These are phyloP conservation scores for Chaetomium olivaceum DNA, from an alignment of 2,329 filamentous ascomycete species.

Conservation along the genomic window DNA sequence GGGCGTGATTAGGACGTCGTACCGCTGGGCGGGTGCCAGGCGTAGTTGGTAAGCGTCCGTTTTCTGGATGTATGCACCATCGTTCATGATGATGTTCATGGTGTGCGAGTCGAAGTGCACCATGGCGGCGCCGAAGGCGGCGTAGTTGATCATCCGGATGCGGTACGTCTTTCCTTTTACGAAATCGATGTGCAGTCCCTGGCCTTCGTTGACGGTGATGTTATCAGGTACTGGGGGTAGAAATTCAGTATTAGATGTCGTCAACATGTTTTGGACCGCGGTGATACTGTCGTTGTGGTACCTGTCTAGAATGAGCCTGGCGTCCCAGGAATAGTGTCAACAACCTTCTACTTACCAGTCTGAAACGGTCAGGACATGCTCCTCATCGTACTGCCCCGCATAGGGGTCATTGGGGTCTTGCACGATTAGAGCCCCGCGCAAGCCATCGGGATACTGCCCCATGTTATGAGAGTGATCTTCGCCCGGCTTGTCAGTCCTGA, in stretches of 20 bases:
- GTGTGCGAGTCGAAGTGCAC: conserved; percentile 47
- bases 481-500: conserved; percentile 14
- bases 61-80: conserved; percentile 44
- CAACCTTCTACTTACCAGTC: conserved; percentile 16
- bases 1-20: conserved; percentile 45
- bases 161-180: conserved; percentile 49
- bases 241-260: conserved; percentile 43
- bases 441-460: conserved; percentile 67
- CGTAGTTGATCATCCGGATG: conserved; percentile 49
- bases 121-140: conserved; percentile 47
- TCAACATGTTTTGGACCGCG: conserved; percentile 44
- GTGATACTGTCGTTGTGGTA: conserved; percentile 45
- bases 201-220: conserved; percentile 48
- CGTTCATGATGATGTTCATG: conserved; percentile 49
- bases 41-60: conserved; percentile 43
- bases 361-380: conserved; percentile 57
- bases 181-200: conserved; percentile 41
- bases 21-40: conserved; percentile 47
- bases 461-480: conserved; percentile 63
- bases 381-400: conserved; percentile 55
- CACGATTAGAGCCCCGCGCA: conserved; percentile 62
- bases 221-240: conserved; percentile 45
- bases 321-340: background rate
- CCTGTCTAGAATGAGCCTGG: conserved; percentile 34
- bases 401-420: conserved; percentile 59